Evolutionary conservation across 2,329 filamentous ascomycete genomes (phyloP).

Genomic region (Drechslerella dactyloides): DNA sequence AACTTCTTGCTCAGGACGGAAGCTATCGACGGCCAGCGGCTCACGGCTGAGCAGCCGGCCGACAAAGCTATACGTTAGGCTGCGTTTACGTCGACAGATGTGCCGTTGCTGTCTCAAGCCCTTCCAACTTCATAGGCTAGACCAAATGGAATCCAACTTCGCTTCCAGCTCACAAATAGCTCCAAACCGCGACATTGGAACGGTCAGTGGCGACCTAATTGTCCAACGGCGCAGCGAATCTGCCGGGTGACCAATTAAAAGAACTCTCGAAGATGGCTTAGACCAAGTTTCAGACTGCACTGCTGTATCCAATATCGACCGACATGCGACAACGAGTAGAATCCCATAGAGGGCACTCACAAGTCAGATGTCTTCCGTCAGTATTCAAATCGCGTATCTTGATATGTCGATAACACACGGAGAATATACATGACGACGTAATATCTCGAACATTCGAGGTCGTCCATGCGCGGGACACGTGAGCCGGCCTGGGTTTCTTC

Average conservation of each 20-base stretch:
- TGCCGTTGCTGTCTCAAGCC: conserved; percentile 47
- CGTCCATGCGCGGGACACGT: conserved; percentile 13
- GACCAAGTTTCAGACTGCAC: conserved; percentile 20
- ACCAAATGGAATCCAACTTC: conserved; percentile 16
- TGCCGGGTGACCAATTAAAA: conserved; percentile 43
- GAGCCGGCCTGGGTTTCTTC: background rate
- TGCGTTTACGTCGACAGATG: background rate
- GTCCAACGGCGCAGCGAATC: conserved; percentile 21
- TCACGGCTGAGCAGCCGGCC: conserved; percentile 2
- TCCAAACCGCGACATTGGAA: background rate
- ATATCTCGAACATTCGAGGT: conserved; percentile 19
- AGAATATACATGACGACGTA: conserved; percentile 9
- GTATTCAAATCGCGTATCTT: conserved; percentile 15
- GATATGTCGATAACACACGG: too few relatives aligned
- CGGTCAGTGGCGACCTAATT: conserved; percentile 18
- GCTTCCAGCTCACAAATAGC: conserved; percentile 17
- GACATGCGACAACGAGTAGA: conserved; percentile 26
- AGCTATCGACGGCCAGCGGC: conserved; percentile 1
- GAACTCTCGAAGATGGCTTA: conserved; percentile 19
- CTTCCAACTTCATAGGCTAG: conserved; percentile 34
- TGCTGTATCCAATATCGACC: conserved; percentile 14
- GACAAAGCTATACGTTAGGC: conserved; percentile 1
- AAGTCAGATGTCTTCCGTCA: conserved; percentile 37
- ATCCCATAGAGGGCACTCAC: conserved; percentile 28
- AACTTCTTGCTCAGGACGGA: background rate